Conservation (phyloP, 345 rosid genomes). For the Pugionium cornutum region DNA sequence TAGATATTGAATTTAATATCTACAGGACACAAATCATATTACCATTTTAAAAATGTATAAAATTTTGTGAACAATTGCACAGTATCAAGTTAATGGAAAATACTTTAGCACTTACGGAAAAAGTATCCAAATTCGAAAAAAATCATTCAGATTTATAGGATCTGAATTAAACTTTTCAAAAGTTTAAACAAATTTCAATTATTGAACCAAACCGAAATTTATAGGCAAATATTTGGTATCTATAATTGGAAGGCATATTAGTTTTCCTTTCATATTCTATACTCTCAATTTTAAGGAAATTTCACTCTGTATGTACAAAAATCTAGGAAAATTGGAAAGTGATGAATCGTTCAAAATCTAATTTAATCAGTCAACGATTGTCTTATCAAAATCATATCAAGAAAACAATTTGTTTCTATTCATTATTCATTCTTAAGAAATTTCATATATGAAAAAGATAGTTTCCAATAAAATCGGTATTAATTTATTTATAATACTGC, state of each 20-base stretch:
- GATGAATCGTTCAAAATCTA: neutral
- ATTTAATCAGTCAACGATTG: constrained; percentile 14
- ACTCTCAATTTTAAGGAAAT: neutral
- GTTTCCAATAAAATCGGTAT: constrained; percentile 2
- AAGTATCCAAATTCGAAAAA: neutral
- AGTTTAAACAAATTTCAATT: neutral
- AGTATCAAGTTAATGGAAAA: no score
- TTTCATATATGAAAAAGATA: constrained; percentile 19
- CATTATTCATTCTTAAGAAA: neutral
- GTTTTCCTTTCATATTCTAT: no score
- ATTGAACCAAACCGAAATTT: neutral
- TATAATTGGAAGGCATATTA: neutral
- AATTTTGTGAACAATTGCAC: no score
- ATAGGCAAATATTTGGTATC: neutral
- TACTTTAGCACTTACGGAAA: no score
- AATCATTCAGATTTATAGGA: neutral
- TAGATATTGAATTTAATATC: no score
- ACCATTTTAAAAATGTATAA: no score
- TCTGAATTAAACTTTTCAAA: neutral
- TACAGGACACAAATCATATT: no score
- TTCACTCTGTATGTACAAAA: neutral
- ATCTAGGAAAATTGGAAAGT: neutral
- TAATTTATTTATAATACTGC: no score
- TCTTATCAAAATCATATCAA: neutral
- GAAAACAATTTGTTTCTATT: no score